These are phyloP conservation scores for Capronia coronata DNA, from an alignment of 2,329 filamentous ascomycete genomes.

Conservation along the genomic window DNA sequence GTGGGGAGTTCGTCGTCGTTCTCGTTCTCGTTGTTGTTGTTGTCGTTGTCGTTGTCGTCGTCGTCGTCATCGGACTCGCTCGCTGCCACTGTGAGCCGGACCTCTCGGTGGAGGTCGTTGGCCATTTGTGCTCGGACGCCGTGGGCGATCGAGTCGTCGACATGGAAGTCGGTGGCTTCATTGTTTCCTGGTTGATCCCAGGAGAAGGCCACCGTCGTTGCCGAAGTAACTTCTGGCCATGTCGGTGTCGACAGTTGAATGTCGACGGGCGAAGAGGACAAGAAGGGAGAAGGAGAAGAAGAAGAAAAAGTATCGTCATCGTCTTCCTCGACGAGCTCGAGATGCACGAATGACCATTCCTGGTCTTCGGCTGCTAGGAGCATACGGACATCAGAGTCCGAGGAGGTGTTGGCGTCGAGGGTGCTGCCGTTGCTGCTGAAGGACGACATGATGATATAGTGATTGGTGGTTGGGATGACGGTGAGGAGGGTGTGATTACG, in stretches of 20 bases:
- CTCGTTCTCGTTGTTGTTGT: too few relatives aligned
- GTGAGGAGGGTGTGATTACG: not conserved
- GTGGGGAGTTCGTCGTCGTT: too few relatives aligned
- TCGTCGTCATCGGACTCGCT: too few relatives aligned
- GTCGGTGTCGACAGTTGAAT: not conserved
- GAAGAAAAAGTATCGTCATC: not conserved
- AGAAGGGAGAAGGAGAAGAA: not conserved
- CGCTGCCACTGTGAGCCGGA: too few relatives aligned
- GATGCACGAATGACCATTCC: not conserved
- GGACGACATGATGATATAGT: not conserved
- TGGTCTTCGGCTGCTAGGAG: not conserved
- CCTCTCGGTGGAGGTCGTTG: not conserved
- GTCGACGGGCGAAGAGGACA: not conserved
- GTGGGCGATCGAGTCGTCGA: constrained; percentile 3
- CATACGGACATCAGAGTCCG: not conserved
- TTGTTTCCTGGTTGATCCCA: constrained; percentile 4
- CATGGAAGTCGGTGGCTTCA: not conserved
- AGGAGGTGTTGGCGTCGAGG: not conserved
- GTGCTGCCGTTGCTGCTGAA: not conserved
- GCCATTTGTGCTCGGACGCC: not conserved
- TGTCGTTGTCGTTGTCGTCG: too few relatives aligned
- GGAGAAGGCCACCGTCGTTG: not conserved
- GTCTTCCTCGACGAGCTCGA: not conserved
- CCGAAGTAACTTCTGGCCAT: not conserved
- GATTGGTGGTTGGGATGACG: not conserved